Percentiles rank a stretch among this genome's conserved stretches.
phyloP scores from a whole-genome alignment of 2,329 filamentous ascomycete genomes.

The Byssoonygena ceratinophila region DNA sequence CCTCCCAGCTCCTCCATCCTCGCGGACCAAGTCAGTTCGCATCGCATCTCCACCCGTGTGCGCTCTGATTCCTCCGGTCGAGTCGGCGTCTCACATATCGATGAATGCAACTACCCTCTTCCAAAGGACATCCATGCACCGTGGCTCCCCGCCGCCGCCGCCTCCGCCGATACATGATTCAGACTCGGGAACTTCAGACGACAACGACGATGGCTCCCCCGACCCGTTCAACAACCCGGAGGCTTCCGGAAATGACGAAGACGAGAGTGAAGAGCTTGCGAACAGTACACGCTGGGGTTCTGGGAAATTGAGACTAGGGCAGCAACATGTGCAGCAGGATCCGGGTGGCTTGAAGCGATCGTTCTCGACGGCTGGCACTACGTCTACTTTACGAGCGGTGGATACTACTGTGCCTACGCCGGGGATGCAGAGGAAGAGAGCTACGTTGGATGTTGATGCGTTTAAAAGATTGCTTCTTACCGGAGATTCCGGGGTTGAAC shows the following conservation, averaged over 20 bases:
- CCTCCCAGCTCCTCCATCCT: background rate
- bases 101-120: background rate
- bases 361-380: background rate
- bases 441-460: constrained; percentile 61
- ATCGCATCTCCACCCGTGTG: constrained; percentile 35
- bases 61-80: constrained; percentile 4
- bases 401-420: background rate
- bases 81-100: constrained; percentile 16
- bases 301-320: constrained; percentile 21
- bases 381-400: background rate
- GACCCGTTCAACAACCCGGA: constrained; percentile 32
- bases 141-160: constrained; percentile 18
- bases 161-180: constrained; percentile 20
- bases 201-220: background rate
- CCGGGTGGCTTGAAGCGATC: constrained; percentile 5
- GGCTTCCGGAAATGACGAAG: constrained; percentile 21
- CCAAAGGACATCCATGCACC: constrained; percentile 2
- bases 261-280: constrained; percentile 14
- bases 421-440: constrained; percentile 21
- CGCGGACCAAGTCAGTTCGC: constrained; percentile 19
- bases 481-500: constrained; percentile 44
- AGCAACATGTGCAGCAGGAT: constrained; percentile 4
- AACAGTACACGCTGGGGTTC: constrained; percentile 17
- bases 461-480: constrained; percentile 69
- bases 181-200: constrained; percentile 17